Base-by-base conservation (phyloP, 139 green algal genomes). In the Chlorella sp. region DNA sequence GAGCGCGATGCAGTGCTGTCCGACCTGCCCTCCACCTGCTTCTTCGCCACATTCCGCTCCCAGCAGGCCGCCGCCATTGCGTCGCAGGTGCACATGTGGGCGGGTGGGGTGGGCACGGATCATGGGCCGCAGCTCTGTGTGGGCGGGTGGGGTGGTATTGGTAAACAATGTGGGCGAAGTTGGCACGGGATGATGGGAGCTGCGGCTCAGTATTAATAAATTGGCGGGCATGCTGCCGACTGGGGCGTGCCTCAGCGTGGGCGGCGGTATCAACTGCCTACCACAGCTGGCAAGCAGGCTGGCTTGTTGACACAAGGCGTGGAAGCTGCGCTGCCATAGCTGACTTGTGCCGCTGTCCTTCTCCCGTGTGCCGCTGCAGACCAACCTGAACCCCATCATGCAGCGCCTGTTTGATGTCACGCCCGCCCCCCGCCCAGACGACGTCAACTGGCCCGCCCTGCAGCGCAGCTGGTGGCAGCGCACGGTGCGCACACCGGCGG, bases 361-460 rank as follows among this genome's bases (percentile, higher is more conserved):
- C 24, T 24, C 82, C 21, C 34, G 12, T 5, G n/a, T 37, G 24
- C 19, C 19, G 30, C 36, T 39, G 32, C 91, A 93, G 73, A 87
- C 87, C 68, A 93, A 93, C 90, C 88, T 92, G 1, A 93, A 93
- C 84, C 91, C 91, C 37, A 91, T 93, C 75, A 85, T 78, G 37
- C 88, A 93, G 88, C 84, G 88, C 0, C 66, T 93, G 36, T 93
- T 93, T 48, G 73, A 86, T 19, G 91, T 93, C 61, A 32, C 36
- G 60, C 81, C 91, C 40, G 88, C 91, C 3, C 91, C 91, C 7
- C 81, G 76, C 1, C 91, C 91, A 3, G 88, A 93, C 40, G 89
- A 93, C 85, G 85, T 93, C 40, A 93, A 93, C 86, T 93, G 91
- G 91, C 88, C 91, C 21, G 57, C 91, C 2, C 73, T 93, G 71